Evolutionary conservation across 805 yeast species (phyloP), one percentile per base, ranked within the genome.

Genomic region (Lachancea kluyveri): DNA sequence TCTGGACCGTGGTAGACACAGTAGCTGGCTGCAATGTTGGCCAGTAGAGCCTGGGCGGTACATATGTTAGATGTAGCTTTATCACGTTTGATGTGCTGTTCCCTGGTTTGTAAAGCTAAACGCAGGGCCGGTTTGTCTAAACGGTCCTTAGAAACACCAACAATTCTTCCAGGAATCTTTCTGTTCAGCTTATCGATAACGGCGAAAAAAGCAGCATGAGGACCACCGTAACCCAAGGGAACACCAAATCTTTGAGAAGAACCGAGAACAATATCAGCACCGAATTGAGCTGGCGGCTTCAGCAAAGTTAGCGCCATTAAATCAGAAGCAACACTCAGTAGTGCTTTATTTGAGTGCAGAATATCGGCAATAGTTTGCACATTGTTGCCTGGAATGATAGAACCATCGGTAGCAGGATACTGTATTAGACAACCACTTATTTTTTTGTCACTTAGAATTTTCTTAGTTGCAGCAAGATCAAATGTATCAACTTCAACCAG

Each of bases 141-240:
- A 52, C 97, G 72, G 57, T 90, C 98, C 56, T 84, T 85, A 23
- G 95, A 78, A 24, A 84, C 77, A 53, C 98, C 98, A 34, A 92
- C 88, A 35, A 92, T 73, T 64, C 98, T 74, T 26, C 98, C 98
- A 2, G 98, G 98, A 58, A 92, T 86, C 60, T 88, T 92, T 55
- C 98, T 76, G 54, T 85, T 84, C 46, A 81, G 69, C 35, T 76
- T 70, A 38, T 77, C 74, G n/a, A 75, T 70, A 24, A 90, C 94
- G 6, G 97, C 85, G 48, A 92, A 88, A 63, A 85, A 92, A 1
- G 95, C 98, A 28, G 98, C 97, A 59, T 92, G 98, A 3, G 98
- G 98, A 13, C 98, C 98, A 52, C 98, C 98, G 55, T 77, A 92
- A 5, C 97, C 98, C 66, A 90, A 74, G 34, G 98, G 97, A 23